Evolutionary conservation across 352 stramenopile genomes (phyloP).

Genomic region (Phytophthora agathidicida): DNA sequence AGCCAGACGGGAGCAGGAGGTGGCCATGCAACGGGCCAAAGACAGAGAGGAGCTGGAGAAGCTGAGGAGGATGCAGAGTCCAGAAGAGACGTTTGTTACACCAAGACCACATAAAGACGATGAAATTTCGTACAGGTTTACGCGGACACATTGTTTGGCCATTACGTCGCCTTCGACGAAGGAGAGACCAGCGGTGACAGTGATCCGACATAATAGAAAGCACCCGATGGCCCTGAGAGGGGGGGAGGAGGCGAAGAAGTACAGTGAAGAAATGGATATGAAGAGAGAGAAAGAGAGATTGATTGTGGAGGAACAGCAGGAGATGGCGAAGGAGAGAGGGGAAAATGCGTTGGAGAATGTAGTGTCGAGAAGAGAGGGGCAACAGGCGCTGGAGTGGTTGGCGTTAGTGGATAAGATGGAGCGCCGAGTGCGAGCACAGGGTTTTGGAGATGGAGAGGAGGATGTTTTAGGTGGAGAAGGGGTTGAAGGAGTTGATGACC

Average conservation of each 20-base stretch:
- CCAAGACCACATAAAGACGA: slow-evolving; percentile 44
- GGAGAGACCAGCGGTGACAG: slow-evolving; percentile 39
- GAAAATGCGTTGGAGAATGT: slow-evolving; percentile 39
- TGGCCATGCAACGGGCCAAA: slow-evolving; percentile 27
- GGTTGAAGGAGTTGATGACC: slow-evolving; percentile 9
- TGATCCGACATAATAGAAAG: slow-evolving; percentile 60
- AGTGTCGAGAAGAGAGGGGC: slow-evolving; percentile 39
- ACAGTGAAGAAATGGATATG: slow-evolving; percentile 46
- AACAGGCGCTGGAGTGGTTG: slow-evolving; percentile 62
- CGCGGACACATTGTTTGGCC: slow-evolving; percentile 51
- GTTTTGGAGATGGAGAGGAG: slow-evolving; percentile 16
- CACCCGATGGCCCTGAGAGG: slow-evolving; percentile 41
- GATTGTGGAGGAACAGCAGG: slow-evolving; percentile 39
- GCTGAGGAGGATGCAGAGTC: slow-evolving; percentile 27
- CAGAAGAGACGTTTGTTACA: slow-evolving; percentile 53
- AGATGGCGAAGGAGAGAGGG: slow-evolving; percentile 45
- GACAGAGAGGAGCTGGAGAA: slow-evolving; percentile 35
- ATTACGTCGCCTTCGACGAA: slow-evolving; percentile 2
- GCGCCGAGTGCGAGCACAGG: slow-evolving; percentile 19
- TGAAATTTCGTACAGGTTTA: slow-evolving; percentile 58
- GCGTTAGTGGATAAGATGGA: slow-evolving; percentile 53
- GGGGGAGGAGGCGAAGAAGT: slow-evolving; percentile 47
- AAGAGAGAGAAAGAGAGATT: slow-evolving; percentile 42
- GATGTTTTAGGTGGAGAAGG: slow-evolving; percentile 6
- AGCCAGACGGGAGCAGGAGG: slow-evolving; percentile 44